Conservation (phyloP, 139 green algal species). For the Chlamydomonas sp. region DNA sequence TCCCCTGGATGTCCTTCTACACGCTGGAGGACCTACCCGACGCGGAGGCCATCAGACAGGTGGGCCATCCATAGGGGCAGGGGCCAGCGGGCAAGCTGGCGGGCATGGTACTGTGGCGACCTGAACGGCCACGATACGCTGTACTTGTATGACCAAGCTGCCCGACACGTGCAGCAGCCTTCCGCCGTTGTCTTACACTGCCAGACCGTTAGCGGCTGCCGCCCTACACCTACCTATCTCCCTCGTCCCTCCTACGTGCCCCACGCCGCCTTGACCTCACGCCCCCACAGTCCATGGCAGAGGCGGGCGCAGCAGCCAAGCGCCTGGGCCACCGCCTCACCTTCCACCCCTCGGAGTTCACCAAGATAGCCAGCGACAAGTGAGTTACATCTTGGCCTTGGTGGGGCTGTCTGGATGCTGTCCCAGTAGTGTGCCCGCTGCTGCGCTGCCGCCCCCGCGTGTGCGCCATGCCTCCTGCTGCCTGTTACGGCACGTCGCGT, state of each 20-base stretch:
- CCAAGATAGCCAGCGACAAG: slow-evolving; percentile 53
- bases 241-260: background rate
- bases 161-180: background rate
- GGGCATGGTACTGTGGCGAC: no score
- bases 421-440: no score
- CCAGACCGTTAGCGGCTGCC: background rate
- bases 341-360: slow-evolving; percentile 70
- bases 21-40: slow-evolving; percentile 66
- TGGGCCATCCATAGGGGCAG: background rate
- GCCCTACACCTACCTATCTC: background rate
- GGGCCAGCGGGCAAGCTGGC: no score
- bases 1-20: slow-evolving; percentile 68
- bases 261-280: background rate
- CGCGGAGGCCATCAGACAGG: slow-evolving; percentile 60
- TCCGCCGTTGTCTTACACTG: background rate
- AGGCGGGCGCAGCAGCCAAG: slow-evolving; percentile 61
- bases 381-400: background rate
- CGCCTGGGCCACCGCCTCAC: slow-evolving; percentile 69
- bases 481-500: no score
- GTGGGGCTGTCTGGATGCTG: no score
- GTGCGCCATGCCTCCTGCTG: no score
- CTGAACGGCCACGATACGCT: background rate
- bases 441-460: no score
- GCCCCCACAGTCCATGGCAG: slow-evolving; percentile 55
- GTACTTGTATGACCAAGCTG: background rate